These are phyloP conservation scores for Fusarium chlamydosporum DNA, from an alignment of 2,329 filamentous ascomycete genomes.

Conservation along the genomic window DNA sequence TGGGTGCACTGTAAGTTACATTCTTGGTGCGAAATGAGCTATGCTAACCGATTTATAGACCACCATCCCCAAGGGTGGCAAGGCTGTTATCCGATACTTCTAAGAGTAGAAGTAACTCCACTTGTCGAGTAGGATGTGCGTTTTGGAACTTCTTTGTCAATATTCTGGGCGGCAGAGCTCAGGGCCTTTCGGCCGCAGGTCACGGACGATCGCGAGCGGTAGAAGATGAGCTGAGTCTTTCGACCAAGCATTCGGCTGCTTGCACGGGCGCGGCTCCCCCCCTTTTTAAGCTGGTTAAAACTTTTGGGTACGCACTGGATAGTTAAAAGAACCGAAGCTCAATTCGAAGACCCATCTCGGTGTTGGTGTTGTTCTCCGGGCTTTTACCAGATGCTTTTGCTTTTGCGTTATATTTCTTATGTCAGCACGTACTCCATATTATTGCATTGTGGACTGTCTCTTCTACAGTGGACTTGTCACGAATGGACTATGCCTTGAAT, in stretches of 20 bases:
- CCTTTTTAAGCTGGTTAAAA: conserved; percentile 45
- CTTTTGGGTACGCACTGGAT: conserved; percentile 43
- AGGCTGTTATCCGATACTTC: conserved; percentile 62
- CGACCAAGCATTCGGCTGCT: conserved; percentile 24
- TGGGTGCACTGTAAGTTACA: conserved; percentile 83
- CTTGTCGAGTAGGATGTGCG: conserved; percentile 42
- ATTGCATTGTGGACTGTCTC: conserved; percentile 39
- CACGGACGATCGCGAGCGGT: conserved; percentile 40
- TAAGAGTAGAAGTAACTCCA: conserved; percentile 39
- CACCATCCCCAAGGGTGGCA: conserved; percentile 58
- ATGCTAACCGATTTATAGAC: conserved; percentile 57
- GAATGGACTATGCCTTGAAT: conserved; percentile 19
- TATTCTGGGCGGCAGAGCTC: conserved; percentile 52
- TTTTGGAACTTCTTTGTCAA: conserved; percentile 56
- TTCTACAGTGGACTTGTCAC: conserved; percentile 27
- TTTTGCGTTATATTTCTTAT: conserved; percentile 38
- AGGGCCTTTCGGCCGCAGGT: conserved; percentile 41
- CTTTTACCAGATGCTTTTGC: conserved; percentile 36
- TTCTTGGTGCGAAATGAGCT: not conserved
- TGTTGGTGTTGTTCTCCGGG: conserved; percentile 38
- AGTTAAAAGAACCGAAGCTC: conserved; percentile 36
- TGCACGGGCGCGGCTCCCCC: conserved; percentile 34
- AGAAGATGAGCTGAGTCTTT: conserved; percentile 28
- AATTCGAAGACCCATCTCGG: conserved; percentile 37
- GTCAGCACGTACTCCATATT: conserved; percentile 44